phyloP scores from a whole-genome alignment of 139 green algal species.

The Micromonas pusilla region DNA sequence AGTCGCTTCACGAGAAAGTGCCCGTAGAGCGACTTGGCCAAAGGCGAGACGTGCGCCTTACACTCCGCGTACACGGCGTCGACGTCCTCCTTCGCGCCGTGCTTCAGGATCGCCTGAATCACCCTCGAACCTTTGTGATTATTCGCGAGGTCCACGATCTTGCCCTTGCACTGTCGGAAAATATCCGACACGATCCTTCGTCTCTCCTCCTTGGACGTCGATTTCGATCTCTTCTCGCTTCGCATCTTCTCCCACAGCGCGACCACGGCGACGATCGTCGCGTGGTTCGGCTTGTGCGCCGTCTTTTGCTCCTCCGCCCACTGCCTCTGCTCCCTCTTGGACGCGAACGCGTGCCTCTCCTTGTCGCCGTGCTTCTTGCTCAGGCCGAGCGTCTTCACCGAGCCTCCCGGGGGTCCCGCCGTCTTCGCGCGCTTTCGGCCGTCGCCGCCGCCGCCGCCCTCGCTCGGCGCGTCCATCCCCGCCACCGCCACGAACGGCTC shows the following conservation, averaged over 20 bases:
- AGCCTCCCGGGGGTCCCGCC: not conserved
- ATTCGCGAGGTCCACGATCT: conserved; percentile 9
- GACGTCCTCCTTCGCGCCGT: conserved; percentile 22
- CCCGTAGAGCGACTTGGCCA: conserved; percentile 40
- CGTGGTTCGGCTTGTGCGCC: conserved; percentile 6
- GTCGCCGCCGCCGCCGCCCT: not conserved
- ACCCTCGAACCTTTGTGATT: conserved; percentile 30
- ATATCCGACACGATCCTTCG: not conserved
- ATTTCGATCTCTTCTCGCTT: conserved; percentile 1
- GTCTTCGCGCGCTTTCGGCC: not conserved
- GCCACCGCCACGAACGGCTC: too few relatives aligned
- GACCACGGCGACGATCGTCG: not conserved
- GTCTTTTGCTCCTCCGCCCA: not conserved
- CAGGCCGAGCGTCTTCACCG: too few relatives aligned
- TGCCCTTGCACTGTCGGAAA: conserved; percentile 1
- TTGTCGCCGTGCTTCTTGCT: not conserved
- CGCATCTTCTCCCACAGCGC: conserved; percentile 11
- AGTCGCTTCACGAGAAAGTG: conserved; percentile 47
- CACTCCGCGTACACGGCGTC: conserved; percentile 37
- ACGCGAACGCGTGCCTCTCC: not conserved
- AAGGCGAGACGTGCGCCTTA: conserved; percentile 29
- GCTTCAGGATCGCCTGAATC: conserved; percentile 26
- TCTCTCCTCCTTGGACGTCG: not conserved
- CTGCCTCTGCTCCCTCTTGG: not conserved
- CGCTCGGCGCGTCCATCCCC: too few relatives aligned